Conservation (phyloP, 2,329 filamentous ascomycete genomes). For the Macrophomina tecta region DNA sequence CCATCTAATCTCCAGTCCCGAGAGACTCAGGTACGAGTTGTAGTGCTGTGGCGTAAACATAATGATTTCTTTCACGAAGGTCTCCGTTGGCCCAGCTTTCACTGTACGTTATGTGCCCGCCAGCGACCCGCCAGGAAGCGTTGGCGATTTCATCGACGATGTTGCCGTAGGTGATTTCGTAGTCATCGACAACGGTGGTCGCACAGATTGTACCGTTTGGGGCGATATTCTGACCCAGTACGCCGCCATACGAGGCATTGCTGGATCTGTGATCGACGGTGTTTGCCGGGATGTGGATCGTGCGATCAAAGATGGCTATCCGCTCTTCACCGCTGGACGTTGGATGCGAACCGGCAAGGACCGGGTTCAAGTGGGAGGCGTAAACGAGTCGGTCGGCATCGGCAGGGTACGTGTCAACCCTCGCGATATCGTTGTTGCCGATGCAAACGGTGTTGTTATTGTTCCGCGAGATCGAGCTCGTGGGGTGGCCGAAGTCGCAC, state of each 20-base stretch:
- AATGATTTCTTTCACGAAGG: background rate
- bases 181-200: background rate
- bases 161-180: conserved; percentile 1
- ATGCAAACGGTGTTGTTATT: conserved; percentile 6
- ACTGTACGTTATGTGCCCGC: background rate
- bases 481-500: conserved; percentile 2
- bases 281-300: background rate
- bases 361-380: background rate
- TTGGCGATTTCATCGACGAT: conserved; percentile 2
- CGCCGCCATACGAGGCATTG: background rate
- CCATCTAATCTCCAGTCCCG: too few species aligned
- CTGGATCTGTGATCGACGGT: conserved; percentile 1
- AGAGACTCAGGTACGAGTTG: too few species aligned
- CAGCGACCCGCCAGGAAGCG: background rate
- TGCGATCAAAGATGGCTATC: background rate
- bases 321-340: background rate
- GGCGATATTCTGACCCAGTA: background rate
- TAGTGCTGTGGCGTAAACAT: too few species aligned
- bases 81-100: background rate
- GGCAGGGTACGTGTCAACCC: background rate
- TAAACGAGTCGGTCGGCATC: background rate
- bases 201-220: background rate
- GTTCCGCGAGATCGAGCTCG: background rate
- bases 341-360: conserved; percentile 2
- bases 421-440: background rate